Evolutionary conservation across 106 monocot species (phyloP).

Genomic region (Dioscorea alata): DNA sequence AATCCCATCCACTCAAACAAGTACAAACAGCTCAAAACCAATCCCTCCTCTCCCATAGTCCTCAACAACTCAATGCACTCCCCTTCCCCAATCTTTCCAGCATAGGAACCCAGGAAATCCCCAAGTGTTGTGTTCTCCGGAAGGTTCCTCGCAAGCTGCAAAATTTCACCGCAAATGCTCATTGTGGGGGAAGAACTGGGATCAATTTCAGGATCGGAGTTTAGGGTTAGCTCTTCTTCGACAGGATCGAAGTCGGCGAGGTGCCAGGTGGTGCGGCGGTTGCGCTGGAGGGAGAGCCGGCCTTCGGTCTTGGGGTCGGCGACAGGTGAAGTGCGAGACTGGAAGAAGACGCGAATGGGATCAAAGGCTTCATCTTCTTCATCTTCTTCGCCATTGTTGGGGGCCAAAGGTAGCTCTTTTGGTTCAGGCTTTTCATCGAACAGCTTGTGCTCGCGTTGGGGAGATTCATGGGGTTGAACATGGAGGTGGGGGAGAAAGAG

Average conservation of each 20-base stretch:
- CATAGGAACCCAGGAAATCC: slow-evolving; percentile 41
- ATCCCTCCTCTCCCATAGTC: slow-evolving; percentile 54
- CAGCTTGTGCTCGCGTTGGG: slow-evolving; percentile 2
- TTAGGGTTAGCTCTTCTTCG: background rate
- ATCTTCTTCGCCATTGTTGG: slow-evolving; percentile 13
- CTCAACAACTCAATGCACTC: slow-evolving; percentile 75
- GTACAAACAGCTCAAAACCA: slow-evolving; percentile 45
- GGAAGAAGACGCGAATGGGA: slow-evolving; percentile 57
- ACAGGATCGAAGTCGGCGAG: slow-evolving; percentile 18
- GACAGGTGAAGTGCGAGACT: slow-evolving; percentile 15
- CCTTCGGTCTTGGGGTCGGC: slow-evolving; percentile 52
- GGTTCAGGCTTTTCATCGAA: background rate
- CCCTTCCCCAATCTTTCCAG: slow-evolving; percentile 47
- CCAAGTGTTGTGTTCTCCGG: slow-evolving; percentile 55
- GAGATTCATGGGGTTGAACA: background rate
- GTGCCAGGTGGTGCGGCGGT: slow-evolving; percentile 48
- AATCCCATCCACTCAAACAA: slow-evolving; percentile 86
- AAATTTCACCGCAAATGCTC: slow-evolving; percentile 38
- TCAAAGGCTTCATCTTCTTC: slow-evolving; percentile 22
- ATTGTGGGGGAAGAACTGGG: background rate
- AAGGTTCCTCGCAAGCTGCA: slow-evolving; percentile 44
- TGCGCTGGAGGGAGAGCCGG: slow-evolving; percentile 30
- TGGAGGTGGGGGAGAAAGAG: slow-evolving; percentile 59
- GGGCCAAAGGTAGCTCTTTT: background rate
- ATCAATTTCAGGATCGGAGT: background rate